Evolutionary conservation across 179 eudicot genomes (phyloP), one percentile per base, ranked within the genome.

Genomic region (Spergularia azorica): DNA sequence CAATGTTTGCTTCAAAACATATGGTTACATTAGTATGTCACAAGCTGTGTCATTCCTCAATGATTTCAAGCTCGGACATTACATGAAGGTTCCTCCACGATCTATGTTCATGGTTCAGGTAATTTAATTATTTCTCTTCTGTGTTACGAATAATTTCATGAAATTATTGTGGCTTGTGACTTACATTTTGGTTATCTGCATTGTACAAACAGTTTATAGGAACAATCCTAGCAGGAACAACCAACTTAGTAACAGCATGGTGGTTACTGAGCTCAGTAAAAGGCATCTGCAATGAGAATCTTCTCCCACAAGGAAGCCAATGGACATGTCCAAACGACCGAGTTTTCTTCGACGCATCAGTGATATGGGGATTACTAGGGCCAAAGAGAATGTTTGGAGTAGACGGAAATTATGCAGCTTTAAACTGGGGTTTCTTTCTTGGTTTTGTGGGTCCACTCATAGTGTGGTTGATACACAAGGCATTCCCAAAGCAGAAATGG

Each of bases 31-130:
- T 8, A 93, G 96, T 81, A 93, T 93, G 97, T 3, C 76, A 46
- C 97, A 93, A 73, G 97, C 97, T 18, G 83, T 93, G 15, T 86
- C 96, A 46, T 91, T 91, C 74, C 89, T 92, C 13, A 86, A 79
- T 61, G 97, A 92, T 79, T 91, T 92, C 82, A 92, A 92, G 86
- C 87, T 92, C 2, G 97, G 97, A 51, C 97, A 91, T 71, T 93
- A 93, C 89, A 91, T 93, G 97, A 91, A 93, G 79, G 67, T 93
- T 67, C 97, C 96, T 74, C 96, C 96, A 9, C 86, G 94, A 69
- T 87, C 97, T 20, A 93, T 93, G 97, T 93, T 93, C 80, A 70
- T 93, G 20, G 95, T 91, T 74, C 93, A 92, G 97, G 94, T 87
- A 86, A 1, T 26, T 26, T 26, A 26, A 26, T 26, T 26, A 15